A percentile compares a stretch with the other conserved stretches of the same genome.
These are phyloP conservation scores for Cucurbita pepo DNA, from an alignment of 306 rosid genomes.

Conservation along the genomic window DNA sequence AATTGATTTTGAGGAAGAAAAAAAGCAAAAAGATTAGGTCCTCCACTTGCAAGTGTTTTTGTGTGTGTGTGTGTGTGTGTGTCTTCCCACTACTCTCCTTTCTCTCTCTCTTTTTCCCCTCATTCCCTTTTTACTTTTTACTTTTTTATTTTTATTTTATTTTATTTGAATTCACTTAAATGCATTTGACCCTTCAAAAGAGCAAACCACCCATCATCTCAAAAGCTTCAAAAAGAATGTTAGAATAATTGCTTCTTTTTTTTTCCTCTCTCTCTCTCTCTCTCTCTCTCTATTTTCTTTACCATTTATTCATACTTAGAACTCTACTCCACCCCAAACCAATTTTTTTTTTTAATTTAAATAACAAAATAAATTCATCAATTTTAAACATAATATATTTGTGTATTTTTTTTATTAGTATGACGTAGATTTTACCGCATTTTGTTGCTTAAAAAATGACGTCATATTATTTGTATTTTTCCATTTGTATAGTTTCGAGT, in stretches of 20 bases:
- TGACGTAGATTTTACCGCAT: neutral
- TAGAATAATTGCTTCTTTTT: slow-evolving; percentile 1
- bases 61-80: slow-evolving; percentile 5
- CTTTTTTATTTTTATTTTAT: neutral
- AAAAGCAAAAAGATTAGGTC: slow-evolving; percentile 1
- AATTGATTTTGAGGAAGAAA: neutral
- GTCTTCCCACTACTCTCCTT: slow-evolving; percentile 3
- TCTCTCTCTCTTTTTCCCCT: neutral
- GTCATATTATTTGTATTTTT: neutral
- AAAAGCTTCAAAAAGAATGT: slow-evolving; percentile 3
- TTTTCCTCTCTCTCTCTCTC: neutral
- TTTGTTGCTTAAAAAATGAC: neutral
- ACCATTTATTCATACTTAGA: neutral
- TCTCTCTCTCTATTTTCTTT: neutral
- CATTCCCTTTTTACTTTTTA: neutral
- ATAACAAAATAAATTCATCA: neutral
- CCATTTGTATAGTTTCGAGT: neutral
- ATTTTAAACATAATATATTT: no score
- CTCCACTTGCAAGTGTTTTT: slow-evolving; percentile 6
- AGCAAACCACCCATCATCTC: slow-evolving; percentile 4
- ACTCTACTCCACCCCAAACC: neutral
- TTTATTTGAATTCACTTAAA: neutral
- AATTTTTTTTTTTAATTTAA: neutral
- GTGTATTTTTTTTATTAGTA: neutral
- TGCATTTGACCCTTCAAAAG: neutral